A percentile compares a stretch with the other conserved stretches of the same genome.
Evolutionary conservation across 2,329 filamentous ascomycete genomes (phyloP).

Genomic region (Fusarium continuum): DNA sequence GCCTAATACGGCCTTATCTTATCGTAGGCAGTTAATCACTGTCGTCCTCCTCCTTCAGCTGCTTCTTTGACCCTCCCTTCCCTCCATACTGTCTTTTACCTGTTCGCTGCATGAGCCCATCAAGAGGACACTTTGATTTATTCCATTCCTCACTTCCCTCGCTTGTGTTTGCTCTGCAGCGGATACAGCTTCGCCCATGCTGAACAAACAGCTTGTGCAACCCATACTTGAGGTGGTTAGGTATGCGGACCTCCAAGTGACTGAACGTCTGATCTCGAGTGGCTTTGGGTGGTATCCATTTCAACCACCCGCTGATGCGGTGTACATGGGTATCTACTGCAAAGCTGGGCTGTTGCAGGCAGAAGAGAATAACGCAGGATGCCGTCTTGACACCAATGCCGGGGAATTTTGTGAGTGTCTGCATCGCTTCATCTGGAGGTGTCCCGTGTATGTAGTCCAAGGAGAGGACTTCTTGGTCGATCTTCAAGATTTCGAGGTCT

Average conservation of each 20-base stretch:
- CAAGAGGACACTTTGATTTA: conserved; percentile 35
- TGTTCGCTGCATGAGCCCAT: conserved; percentile 37
- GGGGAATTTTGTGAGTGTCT: conserved; percentile 41
- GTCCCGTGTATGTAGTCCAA: conserved; percentile 43
- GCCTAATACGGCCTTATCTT: neutral
- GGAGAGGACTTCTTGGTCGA: conserved; percentile 40
- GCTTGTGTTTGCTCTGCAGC: conserved; percentile 42
- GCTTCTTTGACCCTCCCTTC: conserved; percentile 29
- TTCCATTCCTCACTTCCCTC: conserved; percentile 43
- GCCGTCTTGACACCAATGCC: conserved; percentile 44
- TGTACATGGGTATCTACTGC: conserved; percentile 44
- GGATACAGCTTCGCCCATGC: conserved; percentile 40
- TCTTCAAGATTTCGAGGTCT: conserved; percentile 42
- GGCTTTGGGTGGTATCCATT: conserved; percentile 42
- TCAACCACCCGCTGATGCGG: conserved; percentile 40
- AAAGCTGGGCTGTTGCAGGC: conserved; percentile 42
- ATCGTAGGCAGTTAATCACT: conserved; percentile 17
- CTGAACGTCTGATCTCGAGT: conserved; percentile 42
- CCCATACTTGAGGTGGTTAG: conserved; percentile 41
- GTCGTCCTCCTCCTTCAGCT: conserved; percentile 23
- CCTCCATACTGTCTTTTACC: conserved; percentile 37
- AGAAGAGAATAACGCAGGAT: conserved; percentile 44
- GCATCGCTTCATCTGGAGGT: conserved; percentile 43
- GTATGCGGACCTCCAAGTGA: conserved; percentile 42
- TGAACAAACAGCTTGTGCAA: conserved; percentile 43